Base-by-base conservation (phyloP, 2,329 filamentous ascomycete species). In the Gnomoniopsis sp. region DNA sequence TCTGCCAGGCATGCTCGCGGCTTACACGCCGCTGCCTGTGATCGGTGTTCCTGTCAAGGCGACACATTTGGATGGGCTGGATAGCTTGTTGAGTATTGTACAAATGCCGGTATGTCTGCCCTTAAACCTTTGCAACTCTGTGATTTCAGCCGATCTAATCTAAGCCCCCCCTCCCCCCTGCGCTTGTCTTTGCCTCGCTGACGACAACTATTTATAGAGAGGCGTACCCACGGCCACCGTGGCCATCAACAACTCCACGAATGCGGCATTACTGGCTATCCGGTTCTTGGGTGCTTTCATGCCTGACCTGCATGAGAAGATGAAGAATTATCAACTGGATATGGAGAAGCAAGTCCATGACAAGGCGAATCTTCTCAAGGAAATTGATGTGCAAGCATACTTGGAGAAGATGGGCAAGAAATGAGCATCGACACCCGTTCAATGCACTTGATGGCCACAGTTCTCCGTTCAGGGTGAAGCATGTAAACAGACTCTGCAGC, bases 31-130 rank as follows among this genome's bases (percentile, higher is more conserved):
- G 2, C 72, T 93, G 17, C 89, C 89, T 0, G 89, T 92, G 2
- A 90, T 93, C 58, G 89, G 89, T 6, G 86, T 93, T 0, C 89
- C 89, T 0, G 87, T 93, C 26, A 90, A 88, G 74, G 89, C 87
- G 0, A 89, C 86, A 21, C 83, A 85, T 22, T 73, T 91, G 6
- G 89, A 91, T 67, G 89, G 89, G 3, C 75, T 87, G 61, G 89
- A 92, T 69, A 88, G 84, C 62, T 73, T 92, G 56, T 75, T 88
- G 55, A 88, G 85, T 66, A 91, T 91, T 64, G 88, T 90, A 3
- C 88, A 91, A 69, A 91, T 92, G 89, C 89, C 89, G 6, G 81
- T 83, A 73, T 63, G 78, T 75, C 22, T 47, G 34, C 17, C 2
- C 21, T 33, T 11, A 17, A 6, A 33, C 6, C 44, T 14, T 21